These are phyloP conservation scores for Puccinellia tenuiflora DNA, from an alignment of 176 grass and related monocot species.

Conservation along the genomic window DNA sequence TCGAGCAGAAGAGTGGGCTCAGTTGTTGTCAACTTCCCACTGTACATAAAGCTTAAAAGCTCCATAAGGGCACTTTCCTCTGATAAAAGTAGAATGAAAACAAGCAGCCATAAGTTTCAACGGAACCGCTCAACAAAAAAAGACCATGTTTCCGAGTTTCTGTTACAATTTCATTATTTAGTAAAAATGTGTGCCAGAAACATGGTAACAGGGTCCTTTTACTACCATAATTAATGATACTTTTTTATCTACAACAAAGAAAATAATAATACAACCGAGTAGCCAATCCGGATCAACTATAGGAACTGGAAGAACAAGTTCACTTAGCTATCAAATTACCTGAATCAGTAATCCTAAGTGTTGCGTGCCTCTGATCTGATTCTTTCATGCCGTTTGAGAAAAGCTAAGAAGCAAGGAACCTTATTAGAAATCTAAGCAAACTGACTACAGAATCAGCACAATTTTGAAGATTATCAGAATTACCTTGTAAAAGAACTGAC, in stretches of 20 bases:
- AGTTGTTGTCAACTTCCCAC: constrained; percentile 70
- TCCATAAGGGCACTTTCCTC: constrained; percentile 89
- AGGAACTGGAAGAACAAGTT: constrained; percentile 1
- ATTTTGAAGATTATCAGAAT: neutral
- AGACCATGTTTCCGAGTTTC: neutral
- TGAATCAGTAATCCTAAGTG: constrained; percentile 86
- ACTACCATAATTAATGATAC: neutral
- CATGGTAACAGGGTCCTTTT: neutral
- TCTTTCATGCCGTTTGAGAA: constrained; percentile 99
- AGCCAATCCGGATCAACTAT: neutral
- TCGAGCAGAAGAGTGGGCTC: constrained; percentile 64
- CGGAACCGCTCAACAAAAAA: neutral
- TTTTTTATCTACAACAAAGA: neutral
- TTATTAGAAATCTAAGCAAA: constrained; percentile 12
- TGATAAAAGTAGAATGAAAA: constrained; percentile 39
- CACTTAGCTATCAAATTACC: constrained; percentile 43
- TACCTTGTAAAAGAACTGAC: constrained; percentile 99
- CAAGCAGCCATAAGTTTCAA: neutral
- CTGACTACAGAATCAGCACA: neutral
- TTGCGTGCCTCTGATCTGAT: constrained; percentile 88
- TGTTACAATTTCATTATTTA: neutral
- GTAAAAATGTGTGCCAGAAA: neutral
- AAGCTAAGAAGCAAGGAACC: constrained; percentile 45
- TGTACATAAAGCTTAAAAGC: constrained; percentile 90
- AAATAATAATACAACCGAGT: neutral